Base-by-base conservation (phyloP, 352 stramenopile species). In the Phytophthora colocasiae region DNA sequence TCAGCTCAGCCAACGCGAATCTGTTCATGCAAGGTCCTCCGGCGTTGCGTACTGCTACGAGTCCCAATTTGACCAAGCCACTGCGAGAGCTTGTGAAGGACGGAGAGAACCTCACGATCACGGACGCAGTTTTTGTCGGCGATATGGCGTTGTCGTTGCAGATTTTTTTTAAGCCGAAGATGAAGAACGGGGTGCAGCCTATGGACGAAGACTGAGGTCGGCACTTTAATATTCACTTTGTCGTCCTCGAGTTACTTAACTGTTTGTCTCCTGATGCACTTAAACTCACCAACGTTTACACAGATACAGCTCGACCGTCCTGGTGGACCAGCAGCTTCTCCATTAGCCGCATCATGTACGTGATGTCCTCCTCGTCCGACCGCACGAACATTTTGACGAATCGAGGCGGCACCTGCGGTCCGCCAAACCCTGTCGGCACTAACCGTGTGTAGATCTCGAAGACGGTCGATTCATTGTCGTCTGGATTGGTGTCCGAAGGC, bases 71-170 rank as follows among this genome's bases (percentile, higher is more conserved):
- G 32, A 66, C 90, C 45, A 98, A 98, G 67, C 58, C 89, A 19
- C 65, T 99, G 47, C 78, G 74, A 8, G 88, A 97, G 17, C 75
- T 99, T 15, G 81, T 99, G 14, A 72, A 67, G 4, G 80, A 94
- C 67, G 92, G 94, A 38, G 96, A 98, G 52, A 88, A 39, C 48
- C 70, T 99, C 19, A 97, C 92, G 6, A 84, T 99, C 68, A 99
- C 96, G 11, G 97, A 99, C 80, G 83, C 93, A 10, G 81, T 98
- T 12, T 97, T 98, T 69, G 87, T 90, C 5, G 85, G 85, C 26
- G 87, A 93, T 43, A 62, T 95, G 56, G 83, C 83, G 51, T 66
- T 95, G 17, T 87, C 82, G 27, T 67, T 95, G 49, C 74, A 90
- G 47, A 84, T 95, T 57, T 46, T 58, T 31, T 92, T 88, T 49